A percentile compares a stretch with the other conserved stretches of the same genome.
Conservation (phyloP, 257 asterid species). For the Prunella vulgaris region DNA sequence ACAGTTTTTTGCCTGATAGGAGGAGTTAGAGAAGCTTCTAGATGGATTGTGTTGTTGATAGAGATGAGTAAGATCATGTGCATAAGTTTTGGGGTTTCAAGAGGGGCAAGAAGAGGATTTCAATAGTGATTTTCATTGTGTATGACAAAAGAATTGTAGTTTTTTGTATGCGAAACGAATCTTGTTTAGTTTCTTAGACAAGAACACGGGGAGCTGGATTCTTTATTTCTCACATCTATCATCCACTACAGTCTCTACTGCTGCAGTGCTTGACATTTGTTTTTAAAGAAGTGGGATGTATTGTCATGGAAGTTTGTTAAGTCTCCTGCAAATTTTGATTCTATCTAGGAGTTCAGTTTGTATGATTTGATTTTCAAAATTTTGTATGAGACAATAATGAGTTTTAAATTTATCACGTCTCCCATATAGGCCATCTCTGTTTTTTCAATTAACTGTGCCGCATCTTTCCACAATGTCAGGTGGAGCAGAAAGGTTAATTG, state of each 20-base stretch:
- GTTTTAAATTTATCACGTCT: neutral
- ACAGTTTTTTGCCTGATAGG: neutral
- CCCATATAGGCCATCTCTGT: neutral
- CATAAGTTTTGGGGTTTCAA: neutral
- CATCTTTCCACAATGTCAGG: slow-evolving; percentile 38
- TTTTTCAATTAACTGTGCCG: neutral
- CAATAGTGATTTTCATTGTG: neutral
- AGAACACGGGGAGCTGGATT: no score
- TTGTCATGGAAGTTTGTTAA: neutral
- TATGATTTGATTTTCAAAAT: neutral
- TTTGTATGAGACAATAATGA: neutral
- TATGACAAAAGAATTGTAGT: neutral
- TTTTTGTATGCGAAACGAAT: neutral
- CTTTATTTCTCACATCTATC: neutral
- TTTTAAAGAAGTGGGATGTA: neutral
- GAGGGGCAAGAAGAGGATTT: neutral
- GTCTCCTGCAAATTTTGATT: slow-evolving; percentile 2
- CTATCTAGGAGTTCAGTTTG: neutral
- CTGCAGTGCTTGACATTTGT: neutral
- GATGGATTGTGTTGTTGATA: neutral
- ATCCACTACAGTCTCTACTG: neutral
- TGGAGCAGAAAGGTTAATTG: slow-evolving; percentile 97
- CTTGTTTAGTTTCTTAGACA: neutral
- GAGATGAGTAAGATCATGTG: neutral
- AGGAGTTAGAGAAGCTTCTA: neutral